These are phyloP conservation scores for Polytrichum commune DNA, from an alignment of 225 moss, liverwort and hornwort genomes.

Conservation along the genomic window DNA sequence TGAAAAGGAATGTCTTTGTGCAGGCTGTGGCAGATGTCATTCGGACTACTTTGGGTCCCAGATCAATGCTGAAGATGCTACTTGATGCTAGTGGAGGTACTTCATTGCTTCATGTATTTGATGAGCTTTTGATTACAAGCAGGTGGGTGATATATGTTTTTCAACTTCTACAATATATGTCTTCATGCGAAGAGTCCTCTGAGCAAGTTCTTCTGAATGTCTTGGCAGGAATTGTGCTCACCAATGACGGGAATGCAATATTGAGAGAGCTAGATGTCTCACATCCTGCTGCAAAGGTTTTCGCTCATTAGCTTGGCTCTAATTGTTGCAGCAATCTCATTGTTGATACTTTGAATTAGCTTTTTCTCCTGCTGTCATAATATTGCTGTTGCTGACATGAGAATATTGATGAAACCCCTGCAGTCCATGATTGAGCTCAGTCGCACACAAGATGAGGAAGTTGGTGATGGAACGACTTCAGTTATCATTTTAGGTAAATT, in stretches of 20 bases:
- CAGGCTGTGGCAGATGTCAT: slow-evolving; percentile 94
- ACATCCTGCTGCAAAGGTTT: slow-evolving; percentile 87
- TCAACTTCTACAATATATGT: no score
- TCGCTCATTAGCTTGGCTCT: background rate
- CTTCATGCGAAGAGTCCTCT: no score
- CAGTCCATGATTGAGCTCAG: slow-evolving; percentile 95
- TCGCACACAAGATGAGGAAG: slow-evolving; percentile 96
- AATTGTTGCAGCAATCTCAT: background rate
- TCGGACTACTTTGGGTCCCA: slow-evolving; percentile 87
- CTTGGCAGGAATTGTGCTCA: slow-evolving; percentile 69
- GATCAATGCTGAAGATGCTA: slow-evolving; percentile 95
- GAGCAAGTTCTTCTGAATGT: background rate
- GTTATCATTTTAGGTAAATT: slow-evolving; percentile 71
- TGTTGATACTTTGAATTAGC: background rate
- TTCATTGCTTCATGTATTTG: background rate
- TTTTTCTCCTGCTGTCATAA: background rate
- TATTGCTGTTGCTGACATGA: background rate
- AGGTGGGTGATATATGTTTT: no score
- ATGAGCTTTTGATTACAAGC: background rate
- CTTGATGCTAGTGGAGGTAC: slow-evolving; percentile 89
- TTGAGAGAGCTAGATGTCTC: slow-evolving; percentile 86
- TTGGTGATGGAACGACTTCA: slow-evolving; percentile 95
- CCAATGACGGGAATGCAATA: slow-evolving; percentile 90
- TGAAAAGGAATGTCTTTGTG: background rate
- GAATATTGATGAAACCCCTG: slow-evolving; percentile 18